A percentile compares a stretch with the other conserved stretches of the same genome.
Evolutionary conservation across 2,329 filamentous ascomycete genomes (phyloP).

Genomic region (Neofusicoccum parvum): DNA sequence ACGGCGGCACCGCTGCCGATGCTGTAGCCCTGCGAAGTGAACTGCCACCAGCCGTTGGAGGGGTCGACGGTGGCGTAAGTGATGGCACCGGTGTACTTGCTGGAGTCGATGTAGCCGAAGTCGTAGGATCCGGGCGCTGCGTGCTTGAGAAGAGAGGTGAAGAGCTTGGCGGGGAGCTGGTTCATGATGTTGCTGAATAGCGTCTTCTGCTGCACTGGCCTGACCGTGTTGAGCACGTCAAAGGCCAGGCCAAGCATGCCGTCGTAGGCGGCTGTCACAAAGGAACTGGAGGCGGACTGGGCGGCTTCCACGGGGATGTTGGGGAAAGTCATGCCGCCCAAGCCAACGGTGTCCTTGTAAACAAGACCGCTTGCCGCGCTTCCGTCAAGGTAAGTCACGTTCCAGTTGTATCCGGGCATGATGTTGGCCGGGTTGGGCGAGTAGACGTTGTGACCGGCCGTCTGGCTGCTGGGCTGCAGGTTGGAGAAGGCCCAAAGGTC

Average conservation of each 20-base stretch:
- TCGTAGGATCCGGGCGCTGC: conserved; percentile 53
- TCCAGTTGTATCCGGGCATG: conserved; percentile 53
- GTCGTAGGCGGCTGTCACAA: conserved; percentile 53
- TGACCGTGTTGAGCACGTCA: conserved; percentile 60
- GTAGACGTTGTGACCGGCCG: conserved; percentile 60
- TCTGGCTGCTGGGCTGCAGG: not conserved
- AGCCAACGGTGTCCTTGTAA: conserved; percentile 64
- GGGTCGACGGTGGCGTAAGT: conserved; percentile 59
- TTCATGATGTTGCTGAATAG: conserved; percentile 62
- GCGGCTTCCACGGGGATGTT: conserved; percentile 68
- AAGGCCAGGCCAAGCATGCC: conserved; percentile 64
- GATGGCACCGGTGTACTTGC: conserved; percentile 61
- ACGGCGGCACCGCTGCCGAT: conserved; percentile 49
- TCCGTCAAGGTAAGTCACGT: conserved; percentile 66
- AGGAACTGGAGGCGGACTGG: conserved; percentile 56
- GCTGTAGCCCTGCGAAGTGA: conserved; percentile 59
- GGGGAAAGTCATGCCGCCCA: conserved; percentile 61
- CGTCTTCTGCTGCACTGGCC: conserved; percentile 53
- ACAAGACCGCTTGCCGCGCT: conserved; percentile 65
- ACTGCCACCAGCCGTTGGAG: conserved; percentile 65
- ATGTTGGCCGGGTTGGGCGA: conserved; percentile 46
- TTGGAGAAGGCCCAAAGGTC: conserved; percentile 56
- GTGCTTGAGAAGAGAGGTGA: conserved; percentile 60
- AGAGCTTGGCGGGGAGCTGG: conserved; percentile 55
- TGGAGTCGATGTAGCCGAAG: conserved; percentile 61